These are phyloP conservation scores for Lachancea lanzarotensis DNA, from an alignment of 805 yeast genomes.

Conservation along the genomic window DNA sequence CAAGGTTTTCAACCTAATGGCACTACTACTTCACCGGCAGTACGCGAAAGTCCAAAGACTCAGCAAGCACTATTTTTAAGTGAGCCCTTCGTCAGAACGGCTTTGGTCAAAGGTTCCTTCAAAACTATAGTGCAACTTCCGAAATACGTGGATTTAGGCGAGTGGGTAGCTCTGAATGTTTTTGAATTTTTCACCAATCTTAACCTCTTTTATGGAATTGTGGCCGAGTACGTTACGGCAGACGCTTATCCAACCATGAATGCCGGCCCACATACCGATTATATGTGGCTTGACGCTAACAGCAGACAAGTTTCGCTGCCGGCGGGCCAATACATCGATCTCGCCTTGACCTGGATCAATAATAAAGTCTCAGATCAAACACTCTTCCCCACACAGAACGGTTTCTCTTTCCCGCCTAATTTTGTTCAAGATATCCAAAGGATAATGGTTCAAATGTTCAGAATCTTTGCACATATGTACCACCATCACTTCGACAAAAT, in stretches of 20 bases:
- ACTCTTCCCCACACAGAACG: constrained; percentile 85
- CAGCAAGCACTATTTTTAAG: constrained; percentile 56
- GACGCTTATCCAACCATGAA: constrained; percentile 89
- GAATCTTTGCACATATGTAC: constrained; percentile 92
- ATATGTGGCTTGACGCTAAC: constrained; percentile 79
- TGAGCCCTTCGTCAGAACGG: constrained; percentile 90
- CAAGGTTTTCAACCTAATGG: constrained; percentile 5
- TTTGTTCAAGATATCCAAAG: constrained; percentile 78
- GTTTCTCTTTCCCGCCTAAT: constrained; percentile 81
- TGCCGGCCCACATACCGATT: constrained; percentile 90
- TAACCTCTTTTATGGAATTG: constrained; percentile 83
- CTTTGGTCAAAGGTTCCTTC: constrained; percentile 92
- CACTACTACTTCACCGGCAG: background rate
- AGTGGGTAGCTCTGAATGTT: constrained; percentile 91
- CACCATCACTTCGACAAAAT: constrained; percentile 91
- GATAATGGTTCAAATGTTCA: constrained; percentile 84
- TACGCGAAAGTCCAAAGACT: constrained; percentile 20
- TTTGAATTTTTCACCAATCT: constrained; percentile 84
- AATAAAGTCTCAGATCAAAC: constrained; percentile 83
- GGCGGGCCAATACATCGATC: constrained; percentile 88
- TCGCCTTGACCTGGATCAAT: constrained; percentile 84
- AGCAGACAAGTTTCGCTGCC: constrained; percentile 82
- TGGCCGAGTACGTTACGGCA: constrained; percentile 85
- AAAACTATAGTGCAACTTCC: constrained; percentile 94
- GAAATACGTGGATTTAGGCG: constrained; percentile 87